Evolutionary conservation across 2,329 filamentous ascomycete species (phyloP).

Genomic region (Fusarium compactum): DNA sequence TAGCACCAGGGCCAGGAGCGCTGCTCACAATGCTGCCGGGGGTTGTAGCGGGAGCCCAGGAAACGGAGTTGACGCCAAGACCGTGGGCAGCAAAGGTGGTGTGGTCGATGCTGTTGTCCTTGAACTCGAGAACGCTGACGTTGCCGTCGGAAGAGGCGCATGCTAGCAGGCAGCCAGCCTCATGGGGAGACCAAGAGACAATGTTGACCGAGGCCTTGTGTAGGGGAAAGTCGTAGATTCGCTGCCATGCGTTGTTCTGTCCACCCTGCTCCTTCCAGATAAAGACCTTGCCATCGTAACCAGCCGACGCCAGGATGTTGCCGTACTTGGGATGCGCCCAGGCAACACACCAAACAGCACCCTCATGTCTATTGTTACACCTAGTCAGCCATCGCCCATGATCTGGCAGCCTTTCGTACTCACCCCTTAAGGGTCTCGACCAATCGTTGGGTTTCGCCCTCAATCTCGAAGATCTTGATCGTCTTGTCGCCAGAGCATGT

Average conservation of each 20-base stretch:
- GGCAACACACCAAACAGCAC: conserved; percentile 96
- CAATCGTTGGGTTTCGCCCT: conserved; percentile 89
- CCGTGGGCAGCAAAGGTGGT: conserved; percentile 92
- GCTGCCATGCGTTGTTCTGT: conserved; percentile 75
- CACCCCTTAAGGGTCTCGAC: conserved; percentile 96
- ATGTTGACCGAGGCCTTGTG: conserved; percentile 98
- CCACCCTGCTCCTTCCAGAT: conserved; percentile 92
- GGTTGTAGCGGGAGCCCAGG: conserved; percentile 88
- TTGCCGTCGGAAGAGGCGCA: conserved; percentile 95
- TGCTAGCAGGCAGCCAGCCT: conserved; percentile 92
- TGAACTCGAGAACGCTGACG: conserved; percentile 95
- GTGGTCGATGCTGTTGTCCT: conserved; percentile 93
- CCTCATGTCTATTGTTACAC: conserved; percentile 78
- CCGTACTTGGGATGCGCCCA: conserved; percentile 99
- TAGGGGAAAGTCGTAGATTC: conserved; percentile 91
- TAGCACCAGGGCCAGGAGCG: conserved; percentile 68
- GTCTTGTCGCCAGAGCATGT: conserved; percentile 98
- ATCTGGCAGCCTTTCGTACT: conserved; percentile 40
- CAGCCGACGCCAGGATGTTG: conserved; percentile 94
- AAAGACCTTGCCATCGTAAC: conserved; percentile 97
- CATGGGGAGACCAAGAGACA: conserved; percentile 97
- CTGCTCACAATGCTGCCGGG: conserved; percentile 88
- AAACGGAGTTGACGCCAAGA: conserved; percentile 94
- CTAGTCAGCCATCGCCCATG: conserved; percentile 29
- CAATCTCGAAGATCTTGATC: conserved; percentile 99